phyloP scores from a whole-genome alignment of 1,284 basidiomycete genomes.

The Naganishia albida region DNA sequence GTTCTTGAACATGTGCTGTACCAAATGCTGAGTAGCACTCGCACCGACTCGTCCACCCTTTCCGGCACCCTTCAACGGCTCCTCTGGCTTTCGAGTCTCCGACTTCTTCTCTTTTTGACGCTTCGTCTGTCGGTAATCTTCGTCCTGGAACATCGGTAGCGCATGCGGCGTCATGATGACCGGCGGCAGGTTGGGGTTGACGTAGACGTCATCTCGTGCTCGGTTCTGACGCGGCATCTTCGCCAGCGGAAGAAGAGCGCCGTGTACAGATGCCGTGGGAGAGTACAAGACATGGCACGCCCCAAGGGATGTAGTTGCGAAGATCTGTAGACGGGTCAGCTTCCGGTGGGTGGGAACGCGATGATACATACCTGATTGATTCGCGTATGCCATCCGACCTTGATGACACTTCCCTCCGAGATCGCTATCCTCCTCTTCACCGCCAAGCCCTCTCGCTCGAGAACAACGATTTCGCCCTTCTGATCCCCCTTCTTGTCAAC shows the following conservation, averaged over 20 bases:
- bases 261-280: conserved; percentile 79
- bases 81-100: conserved; percentile 85
- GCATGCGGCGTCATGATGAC: conserved; percentile 85
- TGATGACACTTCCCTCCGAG: conserved; percentile 79
- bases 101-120: conserved; percentile 78
- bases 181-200: conserved; percentile 65
- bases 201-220: conserved; percentile 72
- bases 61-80: conserved; percentile 88
- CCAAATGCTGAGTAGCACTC: conserved; percentile 90
- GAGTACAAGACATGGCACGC: conserved; percentile 87
- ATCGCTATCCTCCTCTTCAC: conserved; percentile 62
- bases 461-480: conserved; percentile 71
- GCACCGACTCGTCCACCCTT: conserved; percentile 90
- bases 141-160: conserved; percentile 82
- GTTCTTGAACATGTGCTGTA: conserved; percentile 87
- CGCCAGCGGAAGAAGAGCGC: conserved; percentile 80
- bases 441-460: conserved; percentile 68
- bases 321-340: conserved; percentile 61
- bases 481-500: conserved; percentile 66
- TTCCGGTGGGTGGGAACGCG: not conserved
- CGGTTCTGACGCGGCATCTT: conserved; percentile 64
- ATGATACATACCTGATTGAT: conserved; percentile 79
- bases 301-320: conserved; percentile 83
- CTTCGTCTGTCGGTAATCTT: conserved; percentile 77
- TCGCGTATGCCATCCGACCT: conserved; percentile 89